Evolutionary conservation across 2,329 filamentous ascomycete species (phyloP).

Genomic region (Epichloe aotearoae): DNA sequence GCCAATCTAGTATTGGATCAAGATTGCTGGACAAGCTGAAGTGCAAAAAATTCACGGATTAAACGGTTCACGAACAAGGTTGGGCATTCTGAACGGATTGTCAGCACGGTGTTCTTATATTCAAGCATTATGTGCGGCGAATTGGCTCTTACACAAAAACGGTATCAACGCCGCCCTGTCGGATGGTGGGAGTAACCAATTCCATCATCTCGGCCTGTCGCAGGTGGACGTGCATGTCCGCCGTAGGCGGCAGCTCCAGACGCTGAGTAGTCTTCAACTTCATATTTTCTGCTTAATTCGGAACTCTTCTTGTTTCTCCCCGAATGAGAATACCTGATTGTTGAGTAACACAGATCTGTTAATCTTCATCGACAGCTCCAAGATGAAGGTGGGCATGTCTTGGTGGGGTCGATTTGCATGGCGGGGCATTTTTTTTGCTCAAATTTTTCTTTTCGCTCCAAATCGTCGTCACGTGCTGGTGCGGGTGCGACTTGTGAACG

Average conservation of each 20-base stretch:
- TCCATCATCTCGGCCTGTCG: constrained; percentile 55
- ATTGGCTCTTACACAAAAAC: constrained; percentile 30
- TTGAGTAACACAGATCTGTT: neutral
- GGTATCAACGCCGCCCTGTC: constrained; percentile 51
- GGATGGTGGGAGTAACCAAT: constrained; percentile 35
- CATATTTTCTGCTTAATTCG: neutral
- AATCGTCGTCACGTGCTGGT: no score
- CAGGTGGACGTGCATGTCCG: constrained; percentile 60
- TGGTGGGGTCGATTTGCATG: neutral
- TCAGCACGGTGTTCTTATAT: neutral
- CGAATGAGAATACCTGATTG: neutral
- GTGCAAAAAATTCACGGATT: neutral
- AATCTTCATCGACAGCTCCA: neutral
- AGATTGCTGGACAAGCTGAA: neutral
- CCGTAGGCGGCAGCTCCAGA: constrained; percentile 45
- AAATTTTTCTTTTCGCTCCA: no score
- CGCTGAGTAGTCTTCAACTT: constrained; percentile 4
- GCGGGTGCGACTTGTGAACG: no score
- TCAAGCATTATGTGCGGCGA: neutral
- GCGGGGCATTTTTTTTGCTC: neutral
- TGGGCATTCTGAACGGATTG: constrained; percentile 34
- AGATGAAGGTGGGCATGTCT: neutral
- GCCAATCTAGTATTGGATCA: neutral
- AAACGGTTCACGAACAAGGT: constrained; percentile 30
- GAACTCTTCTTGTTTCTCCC: neutral